phyloP scores from a whole-genome alignment of 2,329 filamentous ascomycete genomes.

The Cladosporium colombiae region DNA sequence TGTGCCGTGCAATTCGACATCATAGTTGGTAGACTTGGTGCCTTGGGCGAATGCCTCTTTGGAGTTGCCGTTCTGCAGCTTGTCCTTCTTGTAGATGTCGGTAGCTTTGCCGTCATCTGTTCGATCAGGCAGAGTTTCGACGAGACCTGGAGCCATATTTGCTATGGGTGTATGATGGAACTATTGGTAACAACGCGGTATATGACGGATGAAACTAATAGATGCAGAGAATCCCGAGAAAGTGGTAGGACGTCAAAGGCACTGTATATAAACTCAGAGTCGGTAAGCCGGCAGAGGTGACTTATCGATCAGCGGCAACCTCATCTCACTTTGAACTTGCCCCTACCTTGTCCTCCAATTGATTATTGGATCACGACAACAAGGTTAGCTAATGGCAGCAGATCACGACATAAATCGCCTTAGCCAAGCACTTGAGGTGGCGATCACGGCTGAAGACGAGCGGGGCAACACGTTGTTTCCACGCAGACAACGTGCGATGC shows the following conservation, averaged over 20 bases:
- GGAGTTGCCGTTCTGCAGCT: constrained; percentile 32
- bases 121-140: constrained; percentile 37
- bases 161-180: constrained; percentile 5
- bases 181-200: not conserved
- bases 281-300: constrained; percentile 13
- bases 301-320: not conserved
- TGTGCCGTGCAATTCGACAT: constrained; percentile 56
- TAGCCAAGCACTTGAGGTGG: not conserved
- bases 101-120: constrained; percentile 29
- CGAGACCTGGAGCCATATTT: constrained; percentile 46
- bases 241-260: not conserved
- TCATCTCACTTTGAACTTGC: not conserved
- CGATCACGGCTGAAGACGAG: constrained; percentile 13
- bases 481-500: constrained; percentile 3
- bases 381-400: not conserved
- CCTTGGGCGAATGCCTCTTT: constrained; percentile 49
- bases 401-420: constrained; percentile 13
- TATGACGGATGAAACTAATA: not conserved
- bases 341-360: not conserved
- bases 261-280: constrained; percentile 9
- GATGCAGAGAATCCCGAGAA: not conserved
- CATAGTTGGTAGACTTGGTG: constrained; percentile 48
- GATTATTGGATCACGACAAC: constrained; percentile 10
- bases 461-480: constrained; percentile 14
- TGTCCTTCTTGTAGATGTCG: constrained; percentile 30